phyloP scores from a whole-genome alignment of 768 basidiomycete genomes.

The Macrolepiota dolichaula region DNA sequence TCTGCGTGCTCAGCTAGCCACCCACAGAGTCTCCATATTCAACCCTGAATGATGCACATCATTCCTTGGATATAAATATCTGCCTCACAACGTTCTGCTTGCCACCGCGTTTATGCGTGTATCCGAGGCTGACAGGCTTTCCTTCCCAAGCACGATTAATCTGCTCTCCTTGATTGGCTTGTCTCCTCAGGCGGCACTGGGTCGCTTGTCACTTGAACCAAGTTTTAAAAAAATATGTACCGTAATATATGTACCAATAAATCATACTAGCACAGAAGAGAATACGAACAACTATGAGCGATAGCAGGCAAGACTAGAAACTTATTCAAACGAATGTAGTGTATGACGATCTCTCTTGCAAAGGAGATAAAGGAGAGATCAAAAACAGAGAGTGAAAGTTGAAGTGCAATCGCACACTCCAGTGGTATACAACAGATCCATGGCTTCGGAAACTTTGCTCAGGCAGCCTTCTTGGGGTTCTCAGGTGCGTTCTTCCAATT shows the following conservation, averaged over 20 bases:
- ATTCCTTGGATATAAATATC: neutral
- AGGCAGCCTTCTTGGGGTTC: constrained; percentile 48
- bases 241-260: constrained; percentile 13
- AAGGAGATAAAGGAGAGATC: neutral
- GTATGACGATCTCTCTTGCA: neutral
- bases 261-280: constrained; percentile 22
- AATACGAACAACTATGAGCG: constrained; percentile 21
- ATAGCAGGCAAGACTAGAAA: constrained; percentile 10
- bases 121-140: neutral
- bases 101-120: neutral
- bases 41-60: neutral
- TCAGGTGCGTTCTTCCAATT: constrained; percentile 80
- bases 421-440: neutral
- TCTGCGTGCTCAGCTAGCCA: neutral
- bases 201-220: neutral
- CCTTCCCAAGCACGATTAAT: neutral
- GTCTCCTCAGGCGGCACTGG: neutral
- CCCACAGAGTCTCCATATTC: neutral
- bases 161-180: neutral
- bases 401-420: neutral
- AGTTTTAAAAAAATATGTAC: constrained; percentile 1
- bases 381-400: constrained; percentile 4
- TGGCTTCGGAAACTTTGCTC: constrained; percentile 5
- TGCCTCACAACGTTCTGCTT: neutral
- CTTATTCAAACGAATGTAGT: constrained; percentile 11